Conservation (phyloP, 129 eudicot species). For the Flaveria bidentis region DNA sequence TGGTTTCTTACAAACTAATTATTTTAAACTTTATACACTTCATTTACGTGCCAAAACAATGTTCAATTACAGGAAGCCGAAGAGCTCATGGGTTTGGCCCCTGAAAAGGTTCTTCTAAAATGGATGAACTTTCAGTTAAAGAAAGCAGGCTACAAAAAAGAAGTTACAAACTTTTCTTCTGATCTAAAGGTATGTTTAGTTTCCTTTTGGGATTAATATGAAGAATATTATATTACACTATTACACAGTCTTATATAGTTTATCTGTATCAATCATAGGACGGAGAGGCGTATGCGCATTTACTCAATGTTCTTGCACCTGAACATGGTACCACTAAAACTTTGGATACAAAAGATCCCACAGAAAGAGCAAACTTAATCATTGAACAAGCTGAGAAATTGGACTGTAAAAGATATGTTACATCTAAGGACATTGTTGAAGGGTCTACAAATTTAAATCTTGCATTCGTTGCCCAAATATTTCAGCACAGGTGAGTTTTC, state of each 20-base stretch:
- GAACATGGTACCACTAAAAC: slow-evolving; percentile 49
- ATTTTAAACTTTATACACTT: not conserved
- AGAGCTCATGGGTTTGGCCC: slow-evolving; percentile 67
- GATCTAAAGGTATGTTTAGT: slow-evolving; percentile 51
- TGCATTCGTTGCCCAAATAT: slow-evolving; percentile 68
- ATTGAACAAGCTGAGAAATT: slow-evolving; percentile 65
- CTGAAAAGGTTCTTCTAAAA: slow-evolving; percentile 67
- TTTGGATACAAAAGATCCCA: slow-evolving; percentile 58
- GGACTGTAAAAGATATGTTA: slow-evolving; percentile 65
- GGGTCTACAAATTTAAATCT: slow-evolving; percentile 70
- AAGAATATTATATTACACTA: not conserved
- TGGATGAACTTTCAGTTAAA: slow-evolving; percentile 71
- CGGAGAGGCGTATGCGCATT: slow-evolving; percentile 69
- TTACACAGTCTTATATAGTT: not conserved
- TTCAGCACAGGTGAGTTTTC: slow-evolving; percentile 54
- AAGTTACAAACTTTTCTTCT: slow-evolving; percentile 64
- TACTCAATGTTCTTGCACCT: slow-evolving; percentile 73
- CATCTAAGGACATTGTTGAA: slow-evolving; percentile 63
- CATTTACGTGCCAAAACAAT: slow-evolving; percentile 4
- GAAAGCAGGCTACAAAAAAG: slow-evolving; percentile 58
- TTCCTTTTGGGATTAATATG: slow-evolving; percentile 6
- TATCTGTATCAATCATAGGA: slow-evolving; percentile 36
- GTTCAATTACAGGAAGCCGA: slow-evolving; percentile 51
- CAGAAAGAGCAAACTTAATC: slow-evolving; percentile 62
- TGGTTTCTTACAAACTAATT: slow-evolving; percentile 7